phyloP scores from a whole-genome alignment of 2,329 filamentous ascomycete species.

The Xylaria sp. region DNA sequence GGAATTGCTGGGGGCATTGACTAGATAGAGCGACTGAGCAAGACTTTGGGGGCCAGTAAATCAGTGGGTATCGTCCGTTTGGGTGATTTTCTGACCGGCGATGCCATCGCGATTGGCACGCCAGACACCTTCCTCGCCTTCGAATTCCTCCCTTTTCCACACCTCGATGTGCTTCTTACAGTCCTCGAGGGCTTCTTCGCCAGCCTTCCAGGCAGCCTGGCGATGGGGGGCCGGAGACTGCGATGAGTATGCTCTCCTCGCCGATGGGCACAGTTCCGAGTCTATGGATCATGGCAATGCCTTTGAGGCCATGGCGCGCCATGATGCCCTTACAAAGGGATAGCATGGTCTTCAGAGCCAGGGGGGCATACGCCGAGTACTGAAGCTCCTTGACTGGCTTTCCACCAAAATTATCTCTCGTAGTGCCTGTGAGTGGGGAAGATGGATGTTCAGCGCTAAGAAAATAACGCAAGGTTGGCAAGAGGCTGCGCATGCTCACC shows the following conservation, averaged over 20 bases:
- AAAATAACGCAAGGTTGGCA: background rate
- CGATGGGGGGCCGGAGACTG: slow-evolving; percentile 84
- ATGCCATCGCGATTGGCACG: slow-evolving; percentile 82
- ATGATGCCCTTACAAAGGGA: slow-evolving; percentile 64
- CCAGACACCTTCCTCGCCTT: slow-evolving; percentile 79
- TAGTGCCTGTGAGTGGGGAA: slow-evolving; percentile 63
- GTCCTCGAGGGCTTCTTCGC: slow-evolving; percentile 85
- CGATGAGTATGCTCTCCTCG: slow-evolving; percentile 93
- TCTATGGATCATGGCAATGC: slow-evolving; percentile 82
- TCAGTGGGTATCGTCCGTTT: slow-evolving; percentile 5
- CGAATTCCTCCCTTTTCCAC: slow-evolving; percentile 93
- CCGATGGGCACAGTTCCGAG: slow-evolving; percentile 84
- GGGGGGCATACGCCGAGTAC: slow-evolving; percentile 75
- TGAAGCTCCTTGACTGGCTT: slow-evolving; percentile 76
- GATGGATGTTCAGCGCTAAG: slow-evolving; percentile 16
- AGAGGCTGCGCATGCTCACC: slow-evolving; percentile 51
- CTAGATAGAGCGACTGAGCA: background rate
- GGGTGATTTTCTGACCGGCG: slow-evolving; percentile 54
- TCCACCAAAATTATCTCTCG: slow-evolving; percentile 73
- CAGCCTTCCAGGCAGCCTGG: slow-evolving; percentile 83
- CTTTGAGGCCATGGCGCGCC: slow-evolving; percentile 68
- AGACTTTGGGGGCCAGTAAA: background rate
- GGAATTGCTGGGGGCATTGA: background rate
- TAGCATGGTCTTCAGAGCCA: slow-evolving; percentile 72
- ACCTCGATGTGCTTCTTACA: slow-evolving; percentile 91